phyloP scores from a whole-genome alignment of 805 yeast genomes.

The Kuraishia hungarica region DNA sequence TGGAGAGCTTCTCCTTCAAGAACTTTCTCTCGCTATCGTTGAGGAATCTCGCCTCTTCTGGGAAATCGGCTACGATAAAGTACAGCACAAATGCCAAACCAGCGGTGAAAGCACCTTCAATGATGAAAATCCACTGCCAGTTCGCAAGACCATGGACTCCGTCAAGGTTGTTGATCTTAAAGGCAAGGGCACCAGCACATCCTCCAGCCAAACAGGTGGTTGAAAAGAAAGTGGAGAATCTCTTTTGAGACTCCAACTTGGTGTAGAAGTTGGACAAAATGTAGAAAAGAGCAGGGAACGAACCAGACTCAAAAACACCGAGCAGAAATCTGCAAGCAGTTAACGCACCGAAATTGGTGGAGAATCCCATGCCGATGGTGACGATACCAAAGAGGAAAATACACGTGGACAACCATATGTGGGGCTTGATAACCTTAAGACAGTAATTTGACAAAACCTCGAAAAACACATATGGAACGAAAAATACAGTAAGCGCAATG shows the following conservation, averaged over 20 bases:
- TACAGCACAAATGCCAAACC: constrained; percentile 23
- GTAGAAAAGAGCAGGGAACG: constrained; percentile 72
- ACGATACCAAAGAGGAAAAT: constrained; percentile 58
- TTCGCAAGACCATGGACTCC: constrained; percentile 32
- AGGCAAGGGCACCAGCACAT: constrained; percentile 69
- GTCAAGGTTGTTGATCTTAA: constrained; percentile 48
- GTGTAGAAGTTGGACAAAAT: constrained; percentile 59
- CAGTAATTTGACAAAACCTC: constrained; percentile 59
- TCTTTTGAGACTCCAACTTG: constrained; percentile 55
- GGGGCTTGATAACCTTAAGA: constrained; percentile 53
- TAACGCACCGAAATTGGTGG: constrained; percentile 47
- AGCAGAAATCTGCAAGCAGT: constrained; percentile 56
- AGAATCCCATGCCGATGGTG: constrained; percentile 60
- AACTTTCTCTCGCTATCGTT: constrained; percentile 43
- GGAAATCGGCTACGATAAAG: constrained; percentile 60
- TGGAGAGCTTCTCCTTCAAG: constrained; percentile 49
- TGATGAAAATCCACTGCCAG: constrained; percentile 39
- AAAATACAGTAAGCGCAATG: constrained; percentile 59
- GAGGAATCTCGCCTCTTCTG: constrained; percentile 55
- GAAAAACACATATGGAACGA: constrained; percentile 59
- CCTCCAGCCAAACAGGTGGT: constrained; percentile 74
- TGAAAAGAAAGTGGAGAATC: constrained; percentile 62
- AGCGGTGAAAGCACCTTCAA: constrained; percentile 26
- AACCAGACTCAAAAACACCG: constrained; percentile 63
- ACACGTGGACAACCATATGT: constrained; percentile 51